phyloP scores from a whole-genome alignment of 768 basidiomycete species.

The Tephrocybe sp. region DNA sequence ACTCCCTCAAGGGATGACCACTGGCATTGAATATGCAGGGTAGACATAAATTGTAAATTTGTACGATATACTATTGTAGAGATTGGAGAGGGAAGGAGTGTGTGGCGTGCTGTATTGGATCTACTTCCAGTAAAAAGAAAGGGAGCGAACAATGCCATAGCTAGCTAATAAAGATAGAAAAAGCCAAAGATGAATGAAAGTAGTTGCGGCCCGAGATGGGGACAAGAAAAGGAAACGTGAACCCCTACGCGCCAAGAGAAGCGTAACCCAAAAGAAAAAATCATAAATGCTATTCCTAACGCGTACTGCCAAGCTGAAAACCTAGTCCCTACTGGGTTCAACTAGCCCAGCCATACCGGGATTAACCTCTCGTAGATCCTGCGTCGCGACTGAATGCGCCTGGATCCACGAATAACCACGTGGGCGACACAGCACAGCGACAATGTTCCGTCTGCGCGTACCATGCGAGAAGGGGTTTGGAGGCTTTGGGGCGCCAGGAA shows the following conservation, averaged over 20 bases:
- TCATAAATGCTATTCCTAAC: not conserved
- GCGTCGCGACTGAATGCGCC: conserved; percentile 54
- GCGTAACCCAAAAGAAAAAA: not conserved
- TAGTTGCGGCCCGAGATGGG: not conserved
- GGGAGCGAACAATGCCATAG: not conserved
- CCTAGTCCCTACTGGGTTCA: not conserved
- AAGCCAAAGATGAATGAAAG: not conserved
- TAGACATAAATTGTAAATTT: conserved; percentile 4
- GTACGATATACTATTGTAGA: no score
- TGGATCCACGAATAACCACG: conserved; percentile 81
- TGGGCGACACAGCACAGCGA: conserved; percentile 79
- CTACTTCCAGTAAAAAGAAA: not conserved
- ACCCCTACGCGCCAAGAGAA: not conserved
- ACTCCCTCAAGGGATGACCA: not conserved
- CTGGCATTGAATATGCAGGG: conserved; percentile 4
- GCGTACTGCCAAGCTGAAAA: not conserved
- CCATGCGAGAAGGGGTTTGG: conserved; percentile 89
- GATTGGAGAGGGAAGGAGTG: not conserved
- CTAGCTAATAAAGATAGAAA: not conserved
- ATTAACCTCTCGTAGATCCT: conserved; percentile 76
- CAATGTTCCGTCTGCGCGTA: conserved; percentile 70
- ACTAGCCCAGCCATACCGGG: conserved; percentile 46
- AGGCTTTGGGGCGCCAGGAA: conserved; percentile 57
- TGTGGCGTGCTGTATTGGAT: conserved; percentile 5
- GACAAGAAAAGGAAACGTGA: not conserved